Conservation (phyloP, 495 filamentous ascomycete genomes). For the Hypoxylon lienhwacheense region DNA sequence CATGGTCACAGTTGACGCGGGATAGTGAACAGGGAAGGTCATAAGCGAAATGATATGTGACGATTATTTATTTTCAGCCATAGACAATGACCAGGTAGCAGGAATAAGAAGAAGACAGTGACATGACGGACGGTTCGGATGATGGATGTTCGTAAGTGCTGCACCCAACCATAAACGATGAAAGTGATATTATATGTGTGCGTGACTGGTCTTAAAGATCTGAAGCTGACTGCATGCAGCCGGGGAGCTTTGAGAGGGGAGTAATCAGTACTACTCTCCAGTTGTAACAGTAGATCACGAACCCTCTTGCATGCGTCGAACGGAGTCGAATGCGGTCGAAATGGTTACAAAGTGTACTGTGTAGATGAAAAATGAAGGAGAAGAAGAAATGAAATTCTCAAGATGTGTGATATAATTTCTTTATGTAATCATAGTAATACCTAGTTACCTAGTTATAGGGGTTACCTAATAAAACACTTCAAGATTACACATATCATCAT, state of each 20-base stretch:
- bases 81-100: background rate
- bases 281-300: too few relatives aligned
- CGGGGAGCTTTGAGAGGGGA: background rate
- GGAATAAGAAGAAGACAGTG: constrained; percentile 1
- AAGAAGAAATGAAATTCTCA: too few relatives aligned
- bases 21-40: constrained; percentile 5
- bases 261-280: too few relatives aligned
- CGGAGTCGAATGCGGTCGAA: too few relatives aligned
- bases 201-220: constrained; percentile 6
- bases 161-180: constrained; percentile 1
- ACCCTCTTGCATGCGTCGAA: too few relatives aligned
- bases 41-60: constrained; percentile 6
- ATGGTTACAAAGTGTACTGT: too few relatives aligned
- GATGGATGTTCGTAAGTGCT: background rate
- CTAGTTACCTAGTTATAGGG: background rate
- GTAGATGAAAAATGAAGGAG: too few relatives aligned
- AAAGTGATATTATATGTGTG: background rate
- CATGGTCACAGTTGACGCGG: constrained; percentile 1
- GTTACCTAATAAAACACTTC: constrained; percentile 1
- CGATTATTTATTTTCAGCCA: constrained; percentile 3
- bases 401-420: background rate
- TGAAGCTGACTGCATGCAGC: constrained; percentile 9
- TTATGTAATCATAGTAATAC: too few relatives aligned
- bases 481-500: too few relatives aligned
- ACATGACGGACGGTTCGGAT: background rate